phyloP scores from a whole-genome alignment of 2,329 filamentous ascomycete genomes.

The Aspergillus sp. region DNA sequence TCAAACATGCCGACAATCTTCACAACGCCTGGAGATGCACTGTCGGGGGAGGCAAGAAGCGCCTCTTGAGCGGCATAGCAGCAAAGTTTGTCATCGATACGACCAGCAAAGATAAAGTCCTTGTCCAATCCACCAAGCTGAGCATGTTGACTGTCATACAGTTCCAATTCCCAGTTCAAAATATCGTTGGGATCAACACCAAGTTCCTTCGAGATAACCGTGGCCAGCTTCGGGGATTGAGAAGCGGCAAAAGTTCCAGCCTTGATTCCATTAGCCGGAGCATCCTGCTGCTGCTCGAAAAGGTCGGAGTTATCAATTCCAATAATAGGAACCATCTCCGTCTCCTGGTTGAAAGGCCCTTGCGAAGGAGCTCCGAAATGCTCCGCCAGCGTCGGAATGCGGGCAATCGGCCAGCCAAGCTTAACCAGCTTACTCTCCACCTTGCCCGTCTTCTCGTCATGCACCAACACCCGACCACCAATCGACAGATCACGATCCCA shows the following conservation, averaged over 20 bases:
- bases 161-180: slow-evolving; percentile 93
- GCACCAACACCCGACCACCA: slow-evolving; percentile 80
- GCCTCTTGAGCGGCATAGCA: slow-evolving; percentile 85
- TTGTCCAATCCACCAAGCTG: slow-evolving; percentile 76
- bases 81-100: slow-evolving; percentile 97
- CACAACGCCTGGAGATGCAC: slow-evolving; percentile 55
- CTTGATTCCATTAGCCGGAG: slow-evolving; percentile 32
- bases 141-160: slow-evolving; percentile 85
- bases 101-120: slow-evolving; percentile 90
- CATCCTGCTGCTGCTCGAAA: slow-evolving; percentile 20
- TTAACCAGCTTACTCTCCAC: slow-evolving; percentile 78
- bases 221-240: slow-evolving; percentile 78
- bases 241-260: slow-evolving; percentile 68
- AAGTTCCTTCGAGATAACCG: slow-evolving; percentile 73
- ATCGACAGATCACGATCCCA: slow-evolving; percentile 94
- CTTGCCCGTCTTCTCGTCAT: slow-evolving; percentile 64
- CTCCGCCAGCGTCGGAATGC: slow-evolving; percentile 83
- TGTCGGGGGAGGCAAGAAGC: slow-evolving; percentile 60
- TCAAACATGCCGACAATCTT: slow-evolving; percentile 94
- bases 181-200: slow-evolving; percentile 69
- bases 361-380: slow-evolving; percentile 73
- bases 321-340: slow-evolving; percentile 88
- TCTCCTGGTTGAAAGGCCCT: slow-evolving; percentile 74
- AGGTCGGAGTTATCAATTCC: slow-evolving; percentile 70
- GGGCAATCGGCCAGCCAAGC: slow-evolving; percentile 88